phyloP scores from a whole-genome alignment of 1,139 yeast species.

The Pichia sp. region DNA sequence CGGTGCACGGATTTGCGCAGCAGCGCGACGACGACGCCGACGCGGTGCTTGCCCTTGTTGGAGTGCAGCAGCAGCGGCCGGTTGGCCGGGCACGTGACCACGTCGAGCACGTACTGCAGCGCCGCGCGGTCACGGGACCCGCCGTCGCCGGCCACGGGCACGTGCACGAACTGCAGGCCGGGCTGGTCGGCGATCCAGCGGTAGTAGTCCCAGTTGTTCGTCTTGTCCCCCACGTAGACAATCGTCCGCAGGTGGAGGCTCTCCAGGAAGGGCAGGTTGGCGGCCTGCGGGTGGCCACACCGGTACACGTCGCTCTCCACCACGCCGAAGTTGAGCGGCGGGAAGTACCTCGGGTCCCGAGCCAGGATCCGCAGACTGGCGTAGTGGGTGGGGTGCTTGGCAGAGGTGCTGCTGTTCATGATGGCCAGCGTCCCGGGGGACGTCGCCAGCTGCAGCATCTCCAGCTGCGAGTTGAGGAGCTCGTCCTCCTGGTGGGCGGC shows the following conservation, averaged over 20 bases:
- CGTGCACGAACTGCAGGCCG: slow-evolving; percentile 53
- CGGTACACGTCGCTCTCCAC: slow-evolving; percentile 88
- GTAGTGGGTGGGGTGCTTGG: slow-evolving; percentile 18
- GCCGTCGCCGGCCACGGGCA: no score
- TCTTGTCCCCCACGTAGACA: slow-evolving; percentile 78
- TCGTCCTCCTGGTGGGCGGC: slow-evolving; percentile 13
- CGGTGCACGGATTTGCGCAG: slow-evolving; percentile 85
- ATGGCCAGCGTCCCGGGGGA: slow-evolving; percentile 5
- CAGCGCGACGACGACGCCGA: slow-evolving; percentile 87
- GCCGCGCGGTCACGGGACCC: no score
- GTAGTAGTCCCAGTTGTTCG: slow-evolving; percentile 59
- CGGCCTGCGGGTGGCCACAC: slow-evolving; percentile 90
- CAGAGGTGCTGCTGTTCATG: not conserved
- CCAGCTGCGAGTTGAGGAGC: slow-evolving; percentile 13
- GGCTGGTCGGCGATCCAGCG: slow-evolving; percentile 48
- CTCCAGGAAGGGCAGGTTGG: slow-evolving; percentile 75
- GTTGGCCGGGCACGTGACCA: slow-evolving; percentile 66
- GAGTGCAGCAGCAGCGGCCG: slow-evolving; percentile 90
- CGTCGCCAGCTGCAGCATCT: slow-evolving; percentile 3
- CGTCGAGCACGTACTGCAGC: no score
- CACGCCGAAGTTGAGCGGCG: slow-evolving; percentile 87
- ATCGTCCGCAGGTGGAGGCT: slow-evolving; percentile 74
- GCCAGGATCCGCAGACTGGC: slow-evolving; percentile 32
- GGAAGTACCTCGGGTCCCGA: slow-evolving; percentile 50
- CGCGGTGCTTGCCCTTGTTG: slow-evolving; percentile 93